These are phyloP conservation scores for Leishmania aethiopica DNA, from an alignment of 208 protist species.

Conservation along the genomic window DNA sequence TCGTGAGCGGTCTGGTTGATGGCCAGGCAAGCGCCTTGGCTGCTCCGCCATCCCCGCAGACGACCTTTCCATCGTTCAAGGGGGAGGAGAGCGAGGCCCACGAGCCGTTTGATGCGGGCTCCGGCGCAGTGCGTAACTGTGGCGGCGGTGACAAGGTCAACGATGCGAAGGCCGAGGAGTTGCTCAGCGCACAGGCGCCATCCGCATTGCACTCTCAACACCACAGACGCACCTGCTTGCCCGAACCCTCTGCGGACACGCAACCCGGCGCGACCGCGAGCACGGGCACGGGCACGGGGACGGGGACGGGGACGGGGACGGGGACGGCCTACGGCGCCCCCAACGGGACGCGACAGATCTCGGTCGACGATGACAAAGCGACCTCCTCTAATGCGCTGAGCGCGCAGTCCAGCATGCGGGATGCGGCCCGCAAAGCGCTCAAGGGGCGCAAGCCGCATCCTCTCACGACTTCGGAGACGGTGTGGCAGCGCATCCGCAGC, in stretches of 20 bases:
- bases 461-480: constrained; percentile 22
- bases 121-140: background rate
- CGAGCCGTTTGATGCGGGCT: background rate
- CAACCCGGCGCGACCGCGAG: background rate
- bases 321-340: background rate
- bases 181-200: background rate
- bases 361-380: background rate
- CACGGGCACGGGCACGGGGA: no score
- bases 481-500: constrained; percentile 35
- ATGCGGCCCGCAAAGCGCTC: constrained; percentile 17
- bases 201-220: background rate
- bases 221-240: background rate
- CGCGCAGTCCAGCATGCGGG: constrained; percentile 1
- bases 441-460: constrained; percentile 17
- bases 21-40: background rate
- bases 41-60: background rate
- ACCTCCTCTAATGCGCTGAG: background rate
- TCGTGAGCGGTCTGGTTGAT: background rate
- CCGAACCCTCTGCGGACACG: background rate
- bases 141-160: background rate
- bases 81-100: background rate
- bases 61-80: background rate
- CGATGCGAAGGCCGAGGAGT: background rate
- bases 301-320: no score
- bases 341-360: background rate